phyloP scores from a whole-genome alignment of 805 yeast genomes.

The Ogataea naganishii region DNA sequence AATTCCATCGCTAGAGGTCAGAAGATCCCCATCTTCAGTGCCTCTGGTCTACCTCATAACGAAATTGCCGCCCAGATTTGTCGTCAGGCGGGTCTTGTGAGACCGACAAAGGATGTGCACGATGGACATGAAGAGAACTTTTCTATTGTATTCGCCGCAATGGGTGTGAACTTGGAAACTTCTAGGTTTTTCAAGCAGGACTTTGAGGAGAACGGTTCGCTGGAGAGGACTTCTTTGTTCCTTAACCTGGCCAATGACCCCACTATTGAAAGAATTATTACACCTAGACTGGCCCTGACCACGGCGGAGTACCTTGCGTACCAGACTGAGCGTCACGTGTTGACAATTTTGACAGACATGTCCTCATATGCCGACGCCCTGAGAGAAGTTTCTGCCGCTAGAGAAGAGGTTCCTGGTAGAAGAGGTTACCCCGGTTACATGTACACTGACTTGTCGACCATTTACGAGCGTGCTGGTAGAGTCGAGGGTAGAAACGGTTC shows the following conservation, averaged over 20 bases:
- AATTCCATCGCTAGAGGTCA: conserved; percentile 99
- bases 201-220: conserved; percentile 97
- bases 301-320: conserved; percentile 98
- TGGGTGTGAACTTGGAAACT: conserved; percentile 99
- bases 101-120: conserved; percentile 99
- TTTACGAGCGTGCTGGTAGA: conserved; percentile 99
- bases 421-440: conserved; percentile 99
- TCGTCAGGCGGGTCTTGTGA: conserved; percentile 98
- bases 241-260: conserved; percentile 98
- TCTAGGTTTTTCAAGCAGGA: conserved; percentile 98
- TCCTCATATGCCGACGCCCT: conserved; percentile 99
- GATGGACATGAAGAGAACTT: conserved; percentile 99
- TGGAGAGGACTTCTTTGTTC: conserved; percentile 95
- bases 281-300: conserved; percentile 97
- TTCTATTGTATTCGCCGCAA: conserved; percentile 98
- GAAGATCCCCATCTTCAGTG: conserved; percentile 97
- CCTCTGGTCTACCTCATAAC: conserved; percentile 98
- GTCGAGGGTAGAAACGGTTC: conserved; percentile 99
- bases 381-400: conserved; percentile 99
- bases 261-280: conserved; percentile 97
- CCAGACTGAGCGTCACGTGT: conserved; percentile 98
- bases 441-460: conserved; percentile 99
- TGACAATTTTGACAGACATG: conserved; percentile 98
- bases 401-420: conserved; percentile 99
- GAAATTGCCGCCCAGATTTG: conserved; percentile 99